These are phyloP conservation scores for Phytopythium mirpurense DNA, from an alignment of 352 stramenopile genomes.

Conservation along the genomic window DNA sequence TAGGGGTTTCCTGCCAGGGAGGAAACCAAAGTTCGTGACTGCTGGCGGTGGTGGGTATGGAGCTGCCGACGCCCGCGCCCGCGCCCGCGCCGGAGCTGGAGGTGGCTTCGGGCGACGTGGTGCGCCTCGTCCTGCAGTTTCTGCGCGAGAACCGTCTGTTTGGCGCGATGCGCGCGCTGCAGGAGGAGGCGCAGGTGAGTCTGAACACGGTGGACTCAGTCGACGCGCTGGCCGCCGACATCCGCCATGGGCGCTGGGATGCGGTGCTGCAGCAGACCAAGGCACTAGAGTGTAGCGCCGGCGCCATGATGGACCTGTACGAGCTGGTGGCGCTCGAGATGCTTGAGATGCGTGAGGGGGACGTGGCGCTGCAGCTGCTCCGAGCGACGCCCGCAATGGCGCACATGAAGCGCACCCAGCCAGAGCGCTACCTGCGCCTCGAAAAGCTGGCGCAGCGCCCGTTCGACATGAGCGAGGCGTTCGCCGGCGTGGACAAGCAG, in stretches of 20 bases:
- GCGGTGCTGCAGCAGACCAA: slow-evolving; percentile 86
- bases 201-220: slow-evolving; percentile 86
- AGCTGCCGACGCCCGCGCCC: slow-evolving; percentile 8
- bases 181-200: slow-evolving; percentile 85
- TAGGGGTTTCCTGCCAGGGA: neutral
- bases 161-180: slow-evolving; percentile 70
- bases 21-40: too few species aligned
- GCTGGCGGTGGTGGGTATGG: neutral
- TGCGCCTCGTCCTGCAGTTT: slow-evolving; percentile 91
- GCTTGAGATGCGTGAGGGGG: slow-evolving; percentile 73
- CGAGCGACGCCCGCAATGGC: slow-evolving; percentile 37
- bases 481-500: slow-evolving; percentile 65
- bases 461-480: slow-evolving; percentile 73
- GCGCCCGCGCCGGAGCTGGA: slow-evolving; percentile 33
- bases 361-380: slow-evolving; percentile 72
- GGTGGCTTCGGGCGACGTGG: slow-evolving; percentile 69
- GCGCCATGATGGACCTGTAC: slow-evolving; percentile 84
- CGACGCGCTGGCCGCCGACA: slow-evolving; percentile 74
- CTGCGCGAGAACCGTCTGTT: slow-evolving; percentile 89
- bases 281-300: slow-evolving; percentile 53
- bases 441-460: slow-evolving; percentile 67
- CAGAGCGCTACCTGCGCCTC: slow-evolving; percentile 56
- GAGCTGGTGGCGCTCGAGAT: slow-evolving; percentile 88
- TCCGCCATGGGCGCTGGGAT: slow-evolving; percentile 85
- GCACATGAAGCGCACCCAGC: slow-evolving; percentile 43